Evolutionary conservation across 805 yeast genomes (phyloP).

Genomic region (Starmerella riodocensis): DNA sequence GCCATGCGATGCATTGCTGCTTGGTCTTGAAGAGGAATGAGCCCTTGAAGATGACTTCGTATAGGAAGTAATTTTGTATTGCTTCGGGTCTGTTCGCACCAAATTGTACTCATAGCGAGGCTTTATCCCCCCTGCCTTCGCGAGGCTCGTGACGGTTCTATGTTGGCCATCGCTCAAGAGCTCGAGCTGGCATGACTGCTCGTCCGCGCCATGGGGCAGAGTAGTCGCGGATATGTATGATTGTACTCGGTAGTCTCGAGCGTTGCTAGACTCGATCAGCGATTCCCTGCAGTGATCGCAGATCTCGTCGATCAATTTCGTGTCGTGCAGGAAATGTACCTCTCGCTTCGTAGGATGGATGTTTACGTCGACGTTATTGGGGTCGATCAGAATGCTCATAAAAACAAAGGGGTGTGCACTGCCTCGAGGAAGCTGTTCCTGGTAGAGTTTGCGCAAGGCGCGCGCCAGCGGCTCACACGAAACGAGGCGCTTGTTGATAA

Average conservation of each 20-base stretch:
- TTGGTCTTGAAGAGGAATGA: neutral
- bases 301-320: slow-evolving; percentile 61
- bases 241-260: slow-evolving; percentile 58
- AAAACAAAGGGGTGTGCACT: slow-evolving; percentile 58
- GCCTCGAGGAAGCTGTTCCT: slow-evolving; percentile 64
- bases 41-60: neutral
- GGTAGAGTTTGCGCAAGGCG: slow-evolving; percentile 50
- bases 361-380: slow-evolving; percentile 74
- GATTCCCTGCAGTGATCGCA: slow-evolving; percentile 37
- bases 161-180: neutral
- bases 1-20: neutral
- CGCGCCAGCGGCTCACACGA: slow-evolving; percentile 66
- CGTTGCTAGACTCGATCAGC: slow-evolving; percentile 46
- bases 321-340: slow-evolving; percentile 73
- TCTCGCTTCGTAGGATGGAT: slow-evolving; percentile 93
- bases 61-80: slow-evolving; percentile 38
- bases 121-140: neutral
- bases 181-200: neutral
- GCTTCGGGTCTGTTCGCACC: slow-evolving; percentile 60
- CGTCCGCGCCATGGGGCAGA: slow-evolving; percentile 22
- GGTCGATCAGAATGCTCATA: slow-evolving; percentile 50
- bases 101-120: slow-evolving; percentile 44
- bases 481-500: slow-evolving; percentile 75
- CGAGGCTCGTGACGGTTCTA: neutral
- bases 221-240: slow-evolving; percentile 28